Conservation (phyloP, 2,329 filamentous ascomycete species). For the Aspergillus pseudotamarii region DNA sequence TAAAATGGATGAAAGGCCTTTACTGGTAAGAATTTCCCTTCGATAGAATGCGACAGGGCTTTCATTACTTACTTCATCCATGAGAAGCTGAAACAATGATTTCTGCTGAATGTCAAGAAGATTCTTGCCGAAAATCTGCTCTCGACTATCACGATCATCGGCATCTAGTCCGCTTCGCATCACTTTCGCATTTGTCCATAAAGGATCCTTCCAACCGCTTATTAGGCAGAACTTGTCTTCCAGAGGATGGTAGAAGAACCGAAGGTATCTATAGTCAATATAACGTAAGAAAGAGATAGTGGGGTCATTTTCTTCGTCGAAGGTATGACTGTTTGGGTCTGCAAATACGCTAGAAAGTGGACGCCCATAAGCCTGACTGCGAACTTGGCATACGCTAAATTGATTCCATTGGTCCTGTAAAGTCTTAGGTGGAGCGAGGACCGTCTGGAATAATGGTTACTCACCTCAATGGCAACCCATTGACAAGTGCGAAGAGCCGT, state of each 20-base stretch:
- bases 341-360: constrained; percentile 64
- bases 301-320: constrained; percentile 73
- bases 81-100: constrained; percentile 74
- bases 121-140: constrained; percentile 86
- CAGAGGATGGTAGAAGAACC: constrained; percentile 85
- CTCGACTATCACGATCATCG: constrained; percentile 81
- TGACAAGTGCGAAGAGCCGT: constrained; percentile 72
- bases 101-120: constrained; percentile 93
- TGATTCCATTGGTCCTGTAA: constrained; percentile 90
- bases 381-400: constrained; percentile 74
- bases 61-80: constrained; percentile 71
- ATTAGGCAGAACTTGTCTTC: constrained; percentile 86
- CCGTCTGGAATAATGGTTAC: constrained; percentile 24
- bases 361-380: constrained; percentile 60
- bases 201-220: constrained; percentile 91
- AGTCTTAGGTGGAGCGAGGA: not conserved
- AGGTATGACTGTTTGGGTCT: constrained; percentile 55
- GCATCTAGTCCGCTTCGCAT: constrained; percentile 81
- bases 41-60: not conserved
- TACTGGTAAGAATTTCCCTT: constrained; percentile 12
- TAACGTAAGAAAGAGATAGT: constrained; percentile 73
- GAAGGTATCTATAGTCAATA: constrained; percentile 91
- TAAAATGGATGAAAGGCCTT: constrained; percentile 96
- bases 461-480: constrained; percentile 88
- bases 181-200: constrained; percentile 76